A percentile compares a stretch with the other conserved stretches of the same genome.
phyloP scores from a whole-genome alignment of 805 yeast species.

The Saccharomycopsis sp. region DNA sequence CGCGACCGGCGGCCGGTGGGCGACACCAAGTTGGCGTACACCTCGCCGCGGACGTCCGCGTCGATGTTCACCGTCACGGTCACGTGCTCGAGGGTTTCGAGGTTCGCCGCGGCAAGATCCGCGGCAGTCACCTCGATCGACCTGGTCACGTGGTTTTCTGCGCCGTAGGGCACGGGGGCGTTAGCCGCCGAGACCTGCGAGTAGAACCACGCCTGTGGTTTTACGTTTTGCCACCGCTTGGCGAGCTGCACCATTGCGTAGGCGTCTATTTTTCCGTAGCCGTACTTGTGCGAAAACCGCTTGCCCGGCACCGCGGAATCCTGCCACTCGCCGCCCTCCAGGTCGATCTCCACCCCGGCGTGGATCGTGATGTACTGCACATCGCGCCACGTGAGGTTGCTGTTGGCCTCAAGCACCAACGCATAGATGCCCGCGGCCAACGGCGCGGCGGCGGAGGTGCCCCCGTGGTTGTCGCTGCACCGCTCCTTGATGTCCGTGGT shows the following conservation, averaged over 20 bases:
- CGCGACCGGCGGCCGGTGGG: constrained; percentile 72
- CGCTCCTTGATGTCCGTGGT: constrained; percentile 69
- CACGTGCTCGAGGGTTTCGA: constrained; percentile 78
- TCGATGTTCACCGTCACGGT: constrained; percentile 71
- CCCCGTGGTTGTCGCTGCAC: constrained; percentile 80
- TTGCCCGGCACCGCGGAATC: constrained; percentile 53
- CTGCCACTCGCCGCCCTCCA: constrained; percentile 69
- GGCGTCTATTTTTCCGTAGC: constrained; percentile 90
- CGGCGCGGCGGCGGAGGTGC: constrained; percentile 99
- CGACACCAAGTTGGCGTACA: constrained; percentile 57
- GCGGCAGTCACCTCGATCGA: constrained; percentile 40
- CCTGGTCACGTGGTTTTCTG: constrained; percentile 26
- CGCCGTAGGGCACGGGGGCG: constrained; percentile 21
- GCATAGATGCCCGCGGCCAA: constrained; percentile 95
- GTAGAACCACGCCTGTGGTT: constrained; percentile 83
- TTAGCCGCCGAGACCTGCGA: constrained; percentile 36
- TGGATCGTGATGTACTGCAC: constrained; percentile 76
- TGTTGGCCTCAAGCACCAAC: constrained; percentile 73
- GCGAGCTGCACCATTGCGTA: constrained; percentile 67
- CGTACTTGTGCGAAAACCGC: constrained; percentile 77
- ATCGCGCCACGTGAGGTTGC: constrained; percentile 92
- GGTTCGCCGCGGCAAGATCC: constrained; percentile 46
- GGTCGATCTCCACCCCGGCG: constrained; percentile 62
- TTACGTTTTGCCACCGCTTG: constrained; percentile 70
- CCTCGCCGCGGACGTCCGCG: constrained; percentile 61